Evolutionary conservation across 345 rosid genomes (phyloP), one percentile per base, ranked within the genome.

Genomic region (Hevea brasiliensis): DNA sequence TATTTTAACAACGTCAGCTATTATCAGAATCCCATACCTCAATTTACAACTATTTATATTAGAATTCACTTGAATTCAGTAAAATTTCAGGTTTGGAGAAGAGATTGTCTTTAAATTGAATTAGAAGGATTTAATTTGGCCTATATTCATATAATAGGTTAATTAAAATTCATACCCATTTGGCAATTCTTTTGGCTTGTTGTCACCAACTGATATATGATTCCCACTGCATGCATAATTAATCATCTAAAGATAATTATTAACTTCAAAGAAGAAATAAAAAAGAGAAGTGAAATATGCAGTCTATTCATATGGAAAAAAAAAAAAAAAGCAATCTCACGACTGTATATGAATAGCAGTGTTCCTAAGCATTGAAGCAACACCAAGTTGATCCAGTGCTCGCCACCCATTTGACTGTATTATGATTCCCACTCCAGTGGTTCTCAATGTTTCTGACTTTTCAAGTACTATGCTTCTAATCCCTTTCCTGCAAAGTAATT

Each of bases 381-480:
- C 72, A 27, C 72, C 59, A 47, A 74, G 77, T 26, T 74, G 66
- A 32, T 74, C 59, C 17, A 74, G 71, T 37, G 72, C 29, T 0
- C 44, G 68, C 80, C 80, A 77, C 26, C 76, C 80, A 21, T 77
- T 71, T 14, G 66, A 20, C 26, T 32, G 70, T 8, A 77, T 20
- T 47, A 68, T 67, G 0, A 77, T 77, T 7, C 72, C 72, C 0
- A 71, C 69, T 40, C 80, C 80, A 0, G 55, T 13, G 27, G 72
- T 65, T 67, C 72, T 69, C 3, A 77, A 58, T 20, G 67, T 21
- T 1, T 77, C 71, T 11, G 71, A 70, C 47, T 72, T 37, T 48
- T 76, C 79, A 0, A 76, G 45, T n/a, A 76, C 75, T 61, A 45
- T 42, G 59, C 72, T 65, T 29, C 41, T 71, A 11, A 77, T 50